Evolutionary conservation across 306 rosid genomes (phyloP).

Genomic region (Vigna mungo): DNA sequence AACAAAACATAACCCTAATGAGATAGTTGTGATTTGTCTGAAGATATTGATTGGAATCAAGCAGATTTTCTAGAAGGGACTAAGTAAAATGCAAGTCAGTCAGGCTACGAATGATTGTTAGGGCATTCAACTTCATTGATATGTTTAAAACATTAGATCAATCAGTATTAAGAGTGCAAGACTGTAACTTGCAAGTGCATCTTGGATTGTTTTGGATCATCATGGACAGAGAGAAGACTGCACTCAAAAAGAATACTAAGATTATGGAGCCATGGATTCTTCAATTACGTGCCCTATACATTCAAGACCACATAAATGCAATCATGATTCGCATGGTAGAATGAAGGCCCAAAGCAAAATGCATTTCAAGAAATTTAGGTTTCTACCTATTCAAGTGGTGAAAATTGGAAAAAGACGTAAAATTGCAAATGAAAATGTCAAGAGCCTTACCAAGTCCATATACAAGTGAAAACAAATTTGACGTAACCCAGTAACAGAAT

Average conservation of each 20-base stretch:
- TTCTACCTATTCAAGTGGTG: neutral
- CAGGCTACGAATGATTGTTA: neutral
- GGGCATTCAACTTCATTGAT: neutral
- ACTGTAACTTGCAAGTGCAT: neutral
- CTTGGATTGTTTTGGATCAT: slow-evolving; percentile 2
- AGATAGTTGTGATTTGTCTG: neutral
- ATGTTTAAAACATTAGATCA: slow-evolving; percentile 1
- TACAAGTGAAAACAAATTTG: slow-evolving; percentile 75
- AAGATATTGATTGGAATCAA: neutral
- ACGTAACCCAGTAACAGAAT: slow-evolving; percentile 94
- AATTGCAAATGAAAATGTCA: slow-evolving; percentile 37
- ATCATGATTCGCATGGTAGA: slow-evolving; percentile 4
- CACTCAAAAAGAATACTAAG: slow-evolving; percentile 19
- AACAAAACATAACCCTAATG: neutral
- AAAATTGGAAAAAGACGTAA: slow-evolving; percentile 1
- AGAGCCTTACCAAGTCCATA: slow-evolving; percentile 81
- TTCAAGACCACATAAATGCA: neutral
- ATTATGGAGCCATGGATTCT: slow-evolving; percentile 1
- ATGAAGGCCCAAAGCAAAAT: slow-evolving; percentile 7
- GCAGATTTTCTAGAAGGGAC: neutral
- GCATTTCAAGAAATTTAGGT: slow-evolving; percentile 25
- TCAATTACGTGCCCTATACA: slow-evolving; percentile 10
- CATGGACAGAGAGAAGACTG: neutral
- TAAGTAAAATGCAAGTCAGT: neutral
- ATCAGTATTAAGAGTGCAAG: slow-evolving; percentile 13